phyloP scores from a whole-genome alignment of 305 asterid genomes.

The Fraxinus latifolia region DNA sequence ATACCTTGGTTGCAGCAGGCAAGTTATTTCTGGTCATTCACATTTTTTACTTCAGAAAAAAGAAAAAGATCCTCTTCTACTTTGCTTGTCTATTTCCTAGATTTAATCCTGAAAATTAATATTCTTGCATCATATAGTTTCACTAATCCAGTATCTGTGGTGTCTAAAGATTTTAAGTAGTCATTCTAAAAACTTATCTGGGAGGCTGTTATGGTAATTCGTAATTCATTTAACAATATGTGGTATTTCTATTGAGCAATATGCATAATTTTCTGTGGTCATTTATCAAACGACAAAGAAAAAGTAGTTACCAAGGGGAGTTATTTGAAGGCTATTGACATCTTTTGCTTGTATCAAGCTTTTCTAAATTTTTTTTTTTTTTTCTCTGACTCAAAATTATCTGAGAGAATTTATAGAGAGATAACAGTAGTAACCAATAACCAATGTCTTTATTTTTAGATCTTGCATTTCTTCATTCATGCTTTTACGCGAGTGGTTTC shows the following conservation, averaged over 20 bases:
- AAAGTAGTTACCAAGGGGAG: not conserved
- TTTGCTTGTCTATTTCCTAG: not conserved
- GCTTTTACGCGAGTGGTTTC: conserved; percentile 7
- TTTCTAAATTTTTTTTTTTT: not conserved
- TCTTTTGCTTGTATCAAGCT: not conserved
- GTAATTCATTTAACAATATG: not conserved
- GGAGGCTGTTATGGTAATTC: not conserved
- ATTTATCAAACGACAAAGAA: not conserved
- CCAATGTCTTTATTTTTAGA: not conserved
- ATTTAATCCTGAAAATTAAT: not conserved
- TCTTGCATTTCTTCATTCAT: conserved; percentile 1
- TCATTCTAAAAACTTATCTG: not conserved
- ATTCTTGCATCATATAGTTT: not conserved
- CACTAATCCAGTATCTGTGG: not conserved
- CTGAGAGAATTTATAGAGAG: not conserved
- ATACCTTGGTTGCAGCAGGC: conserved; percentile 98
- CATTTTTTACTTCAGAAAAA: not conserved
- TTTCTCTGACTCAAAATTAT: not conserved
- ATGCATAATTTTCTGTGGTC: not conserved
- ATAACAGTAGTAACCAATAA: not conserved
- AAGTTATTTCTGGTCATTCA: conserved; percentile 31
- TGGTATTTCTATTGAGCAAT: not conserved
- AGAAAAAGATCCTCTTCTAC: not conserved
- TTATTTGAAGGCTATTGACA: not conserved
- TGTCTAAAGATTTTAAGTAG: not conserved